Evolutionary conservation across 1,139 yeast genomes (phyloP), one percentile per base, ranked within the genome.

Genomic region (Geotrichum siamense): DNA sequence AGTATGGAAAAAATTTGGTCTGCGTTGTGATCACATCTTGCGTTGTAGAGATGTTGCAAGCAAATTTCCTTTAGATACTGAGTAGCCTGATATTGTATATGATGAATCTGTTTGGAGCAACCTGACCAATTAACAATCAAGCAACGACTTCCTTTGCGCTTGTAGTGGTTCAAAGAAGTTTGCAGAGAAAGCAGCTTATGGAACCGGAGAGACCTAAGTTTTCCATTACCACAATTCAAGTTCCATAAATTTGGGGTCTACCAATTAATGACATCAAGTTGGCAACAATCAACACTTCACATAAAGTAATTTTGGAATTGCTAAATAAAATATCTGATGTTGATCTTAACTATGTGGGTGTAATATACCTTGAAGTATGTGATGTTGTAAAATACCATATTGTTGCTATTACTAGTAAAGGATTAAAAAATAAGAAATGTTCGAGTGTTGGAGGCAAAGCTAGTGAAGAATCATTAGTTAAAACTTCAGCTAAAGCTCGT

Each of bases 21-120:
- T 64, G 69, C 20, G 71, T 77, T 27, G 78, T 76, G 23, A 60
- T 75, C 22, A 77, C 82, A 1, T 76, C 82, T 0, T 74, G 81
- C 1, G 69, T 65, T 54, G 79, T 78, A 9, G 70, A 69, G 79
- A 1, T 38, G 58, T 80, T 1, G 1, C 38, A 58, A 35, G 5
- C 8, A 10, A 65, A 53, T 78, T 77, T 9, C 70, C 80, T 1
- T 35, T 58, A 52, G 54, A 43, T 39, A 50, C 51, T 27, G 30
- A 37, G 16, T 41, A 41, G 31, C 47, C 47, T 16, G 52, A 53
- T 2, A 21, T 36, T 22, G 53, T 59, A 25, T 68, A 43, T 34
- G 54, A 59, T 32, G 71, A 64, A 48, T 54, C 54, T 31, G 55
- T 58, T 20, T 71, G 75, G 75, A 68, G 63, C 50, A 67, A 66